A percentile compares a stretch with the other conserved stretches of the same genome.
Evolutionary conservation across 208 protist genomes (phyloP).

Genomic region (Leishmania guyanensis): DNA sequence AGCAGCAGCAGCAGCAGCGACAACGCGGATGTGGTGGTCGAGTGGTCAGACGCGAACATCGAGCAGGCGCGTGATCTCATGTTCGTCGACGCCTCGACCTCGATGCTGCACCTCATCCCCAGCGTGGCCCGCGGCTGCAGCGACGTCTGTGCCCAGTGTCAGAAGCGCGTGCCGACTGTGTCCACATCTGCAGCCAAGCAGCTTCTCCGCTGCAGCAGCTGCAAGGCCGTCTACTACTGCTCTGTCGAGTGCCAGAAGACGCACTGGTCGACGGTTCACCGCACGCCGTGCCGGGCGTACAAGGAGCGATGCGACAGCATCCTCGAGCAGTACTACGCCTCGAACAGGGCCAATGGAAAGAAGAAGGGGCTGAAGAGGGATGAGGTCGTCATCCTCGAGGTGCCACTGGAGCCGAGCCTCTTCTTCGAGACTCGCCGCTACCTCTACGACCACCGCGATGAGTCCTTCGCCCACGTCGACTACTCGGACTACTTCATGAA

Average conservation of each 20-base stretch:
- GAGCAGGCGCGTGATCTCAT: conserved; percentile 76
- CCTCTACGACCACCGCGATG: conserved; percentile 73
- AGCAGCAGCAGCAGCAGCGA: neutral
- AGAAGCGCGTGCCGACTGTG: conserved; percentile 16
- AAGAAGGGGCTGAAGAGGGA: conserved; percentile 33
- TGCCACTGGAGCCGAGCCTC: conserved; percentile 68
- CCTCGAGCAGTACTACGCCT: conserved; percentile 50
- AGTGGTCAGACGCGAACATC: conserved; percentile 48
- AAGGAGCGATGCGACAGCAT: conserved; percentile 51
- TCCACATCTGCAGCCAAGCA: conserved; percentile 6
- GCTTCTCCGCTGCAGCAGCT: conserved; percentile 77
- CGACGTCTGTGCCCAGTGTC: conserved; percentile 59
- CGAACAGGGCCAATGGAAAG: conserved; percentile 32
- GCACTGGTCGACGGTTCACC: conserved; percentile 68
- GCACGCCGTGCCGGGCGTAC: conserved; percentile 58
- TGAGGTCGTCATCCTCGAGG: conserved; percentile 56
- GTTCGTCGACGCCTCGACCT: conserved; percentile 82
- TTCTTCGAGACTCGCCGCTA: conserved; percentile 78
- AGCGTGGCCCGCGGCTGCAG: conserved; percentile 57
- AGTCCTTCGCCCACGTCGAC: conserved; percentile 50
- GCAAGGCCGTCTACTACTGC: conserved; percentile 86
- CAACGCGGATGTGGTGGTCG: conserved; percentile 14
- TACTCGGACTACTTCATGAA: conserved; percentile 87
- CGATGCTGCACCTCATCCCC: conserved; percentile 72
- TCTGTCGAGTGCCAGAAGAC: conserved; percentile 59